phyloP scores from a whole-genome alignment of 208 protist species.

The Acanthamoeba lenticulata region DNA sequence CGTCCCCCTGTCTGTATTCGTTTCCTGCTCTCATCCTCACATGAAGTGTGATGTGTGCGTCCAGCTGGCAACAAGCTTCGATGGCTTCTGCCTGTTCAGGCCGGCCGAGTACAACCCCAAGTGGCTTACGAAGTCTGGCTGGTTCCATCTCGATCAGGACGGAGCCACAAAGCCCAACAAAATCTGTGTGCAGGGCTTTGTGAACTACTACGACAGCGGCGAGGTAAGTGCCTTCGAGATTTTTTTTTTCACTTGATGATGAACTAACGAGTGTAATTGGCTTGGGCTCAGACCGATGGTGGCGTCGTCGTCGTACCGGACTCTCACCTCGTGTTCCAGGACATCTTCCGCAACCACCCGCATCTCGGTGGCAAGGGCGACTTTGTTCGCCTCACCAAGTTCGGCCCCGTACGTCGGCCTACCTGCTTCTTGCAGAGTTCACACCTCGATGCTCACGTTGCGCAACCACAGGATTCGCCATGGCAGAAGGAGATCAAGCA shows the following conservation, averaged over 20 bases:
- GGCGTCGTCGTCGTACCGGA: slow-evolving; percentile 9
- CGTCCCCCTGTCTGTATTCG: not conserved
- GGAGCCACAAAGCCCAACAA: slow-evolving; percentile 3
- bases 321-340: slow-evolving; percentile 18
- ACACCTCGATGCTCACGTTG: not conserved
- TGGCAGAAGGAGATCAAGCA: slow-evolving; percentile 41
- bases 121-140: slow-evolving; percentile 32
- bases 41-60: not conserved
- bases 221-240: too few species aligned
- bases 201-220: slow-evolving; percentile 18
- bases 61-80: slow-evolving; percentile 54
- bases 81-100: slow-evolving; percentile 63
- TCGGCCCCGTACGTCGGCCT: not conserved
- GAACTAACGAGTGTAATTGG: too few species aligned
- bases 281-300: not conserved
- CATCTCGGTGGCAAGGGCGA: not conserved
- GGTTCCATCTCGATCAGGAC: slow-evolving; percentile 57
- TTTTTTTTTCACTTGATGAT: too few species aligned
- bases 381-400: slow-evolving; percentile 22
- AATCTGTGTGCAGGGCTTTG: slow-evolving; percentile 55
- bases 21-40: not conserved
- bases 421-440: too few species aligned
- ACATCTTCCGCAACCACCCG: slow-evolving; percentile 45
- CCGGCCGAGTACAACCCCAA: not conserved
- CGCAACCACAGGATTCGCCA: not conserved